A percentile compares a stretch with the other conserved stretches of the same genome.
Evolutionary conservation across 352 stramenopile genomes (phyloP).

Genomic region (Pythium insidiosum): DNA sequence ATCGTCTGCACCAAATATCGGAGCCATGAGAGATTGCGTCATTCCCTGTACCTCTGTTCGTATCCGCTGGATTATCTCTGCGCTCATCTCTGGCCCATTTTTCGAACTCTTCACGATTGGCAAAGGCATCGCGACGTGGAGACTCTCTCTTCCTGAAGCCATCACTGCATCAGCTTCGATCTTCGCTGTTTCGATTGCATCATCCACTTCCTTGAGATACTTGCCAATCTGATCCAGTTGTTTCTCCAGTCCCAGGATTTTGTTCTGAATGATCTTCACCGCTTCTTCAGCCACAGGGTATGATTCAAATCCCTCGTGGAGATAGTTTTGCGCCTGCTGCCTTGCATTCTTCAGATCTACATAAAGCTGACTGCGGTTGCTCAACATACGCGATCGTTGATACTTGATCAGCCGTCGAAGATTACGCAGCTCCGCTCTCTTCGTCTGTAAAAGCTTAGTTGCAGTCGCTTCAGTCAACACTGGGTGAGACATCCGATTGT

Average conservation of each 20-base stretch:
- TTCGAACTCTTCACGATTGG: conserved; percentile 2
- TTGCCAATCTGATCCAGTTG: conserved; percentile 56
- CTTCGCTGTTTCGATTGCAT: conserved; percentile 59
- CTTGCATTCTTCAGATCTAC: conserved; percentile 76
- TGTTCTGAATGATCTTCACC: conserved; percentile 76
- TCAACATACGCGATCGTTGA: conserved; percentile 71
- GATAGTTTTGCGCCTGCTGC: conserved; percentile 76
- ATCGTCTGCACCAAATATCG: conserved; percentile 73
- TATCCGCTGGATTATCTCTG: conserved; percentile 48
- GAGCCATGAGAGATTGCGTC: conserved; percentile 68
- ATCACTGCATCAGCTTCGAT: conserved; percentile 39
- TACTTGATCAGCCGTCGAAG: conserved; percentile 74
- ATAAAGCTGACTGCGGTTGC: conserved; percentile 73
- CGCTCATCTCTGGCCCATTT: conserved; percentile 8
- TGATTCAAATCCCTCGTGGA: conserved; percentile 76
- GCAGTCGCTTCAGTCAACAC: conserved; percentile 5
- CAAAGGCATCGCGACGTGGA: conserved; percentile 32
- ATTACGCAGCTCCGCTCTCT: conserved; percentile 60
- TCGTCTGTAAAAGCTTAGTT: conserved; percentile 50
- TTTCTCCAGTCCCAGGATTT: conserved; percentile 70
- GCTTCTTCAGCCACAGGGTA: conserved; percentile 68
- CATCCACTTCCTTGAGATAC: conserved; percentile 67
- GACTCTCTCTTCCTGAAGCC: conserved; percentile 38
- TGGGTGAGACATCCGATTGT: conserved; percentile 19
- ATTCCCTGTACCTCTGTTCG: conserved; percentile 51